Evolutionary conservation across 164 flowering plant species (phyloP).

Genomic region (Liriodendron chinense): DNA sequence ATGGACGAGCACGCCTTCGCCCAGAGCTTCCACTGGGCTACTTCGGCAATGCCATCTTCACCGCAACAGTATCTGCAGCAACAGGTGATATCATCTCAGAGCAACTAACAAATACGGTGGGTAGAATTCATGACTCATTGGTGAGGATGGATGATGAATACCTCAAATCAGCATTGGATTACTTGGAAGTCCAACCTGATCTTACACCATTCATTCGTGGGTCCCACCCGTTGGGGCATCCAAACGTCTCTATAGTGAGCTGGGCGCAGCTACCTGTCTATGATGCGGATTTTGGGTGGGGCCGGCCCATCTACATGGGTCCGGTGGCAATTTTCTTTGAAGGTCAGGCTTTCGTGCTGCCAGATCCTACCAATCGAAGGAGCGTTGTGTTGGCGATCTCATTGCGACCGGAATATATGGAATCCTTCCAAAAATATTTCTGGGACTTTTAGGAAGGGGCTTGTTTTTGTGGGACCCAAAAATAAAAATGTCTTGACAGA

Average conservation of each 20-base stretch:
- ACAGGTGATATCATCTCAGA: slow-evolving; percentile 15
- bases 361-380: slow-evolving; percentile 20
- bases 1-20: slow-evolving; percentile 20
- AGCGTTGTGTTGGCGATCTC: slow-evolving; percentile 15
- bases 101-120: slow-evolving; percentile 10
- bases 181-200: slow-evolving; percentile 22
- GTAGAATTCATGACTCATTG: slow-evolving; percentile 17
- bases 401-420: slow-evolving; percentile 18
- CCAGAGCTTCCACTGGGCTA: slow-evolving; percentile 24
- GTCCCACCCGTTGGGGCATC: slow-evolving; percentile 12
- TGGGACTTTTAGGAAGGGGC: slow-evolving; percentile 10
- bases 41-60: slow-evolving; percentile 25
- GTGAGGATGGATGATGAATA: slow-evolving; percentile 23
- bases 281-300: slow-evolving; percentile 41
- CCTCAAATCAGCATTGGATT: slow-evolving; percentile 30
- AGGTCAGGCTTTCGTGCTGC: slow-evolving; percentile 17
- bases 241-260: slow-evolving; percentile 20
- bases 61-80: slow-evolving; percentile 1
- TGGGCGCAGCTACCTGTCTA: slow-evolving; percentile 27
- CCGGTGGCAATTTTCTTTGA: slow-evolving; percentile 17
- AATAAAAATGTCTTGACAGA: too few species aligned
- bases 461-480: too few species aligned
- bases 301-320: slow-evolving; percentile 27
- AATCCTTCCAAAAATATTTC: slow-evolving; percentile 14
- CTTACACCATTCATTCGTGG: slow-evolving; percentile 10